Evolutionary conservation across 2,329 filamentous ascomycete species (phyloP), one percentile per base, ranked within the genome.

Genomic region (Cadophora luteo-olivacea): DNA sequence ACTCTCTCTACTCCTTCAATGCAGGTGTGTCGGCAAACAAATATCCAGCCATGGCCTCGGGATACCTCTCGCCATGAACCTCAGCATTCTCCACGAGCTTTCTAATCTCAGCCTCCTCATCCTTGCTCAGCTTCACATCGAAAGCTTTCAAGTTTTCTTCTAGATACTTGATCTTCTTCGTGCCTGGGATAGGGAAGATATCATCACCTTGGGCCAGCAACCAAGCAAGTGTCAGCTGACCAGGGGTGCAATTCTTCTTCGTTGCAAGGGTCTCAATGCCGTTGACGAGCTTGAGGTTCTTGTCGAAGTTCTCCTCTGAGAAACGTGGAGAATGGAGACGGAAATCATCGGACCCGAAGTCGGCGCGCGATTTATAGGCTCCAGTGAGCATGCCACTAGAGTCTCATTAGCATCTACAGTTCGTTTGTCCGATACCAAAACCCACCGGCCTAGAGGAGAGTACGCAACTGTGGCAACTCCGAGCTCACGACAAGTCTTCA

Each of bases 141-240:
- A 78, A 62, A 0, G 78, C 76, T n/a, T 68, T 75, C 14, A 76
- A 72, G 61, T 86, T 86, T 66, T 85, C 80, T 66, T 85, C 81
- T 33, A 86, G 74, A 66, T 82, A 84, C 72, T 80, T 79, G 48
- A 83, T 76, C 65, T 76, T 82, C 76, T 82, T 85, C 0, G 84
- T 86, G 1, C 84, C 84, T 0, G 83, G 86, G 62, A 86, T 91
- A 0, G 89, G 86, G 73, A 88, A 84, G 61, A 91, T 81, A 72
- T 89, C 85, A 2, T 85, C 81, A 0, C 86, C 86, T 73, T 91
- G 87, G 4, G 84, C 84, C 71, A 89, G 73, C 66, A 91, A 72
- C 88, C 89, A 92, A 0, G 89, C 89, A 33, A 91, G 80, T 1
- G 86, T 84, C 38, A 92, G 75, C 75, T 92, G 85, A 1, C 82